Base-by-base conservation (phyloP, 768 basidiomycete genomes). In the Dendrothele bispora region DNA sequence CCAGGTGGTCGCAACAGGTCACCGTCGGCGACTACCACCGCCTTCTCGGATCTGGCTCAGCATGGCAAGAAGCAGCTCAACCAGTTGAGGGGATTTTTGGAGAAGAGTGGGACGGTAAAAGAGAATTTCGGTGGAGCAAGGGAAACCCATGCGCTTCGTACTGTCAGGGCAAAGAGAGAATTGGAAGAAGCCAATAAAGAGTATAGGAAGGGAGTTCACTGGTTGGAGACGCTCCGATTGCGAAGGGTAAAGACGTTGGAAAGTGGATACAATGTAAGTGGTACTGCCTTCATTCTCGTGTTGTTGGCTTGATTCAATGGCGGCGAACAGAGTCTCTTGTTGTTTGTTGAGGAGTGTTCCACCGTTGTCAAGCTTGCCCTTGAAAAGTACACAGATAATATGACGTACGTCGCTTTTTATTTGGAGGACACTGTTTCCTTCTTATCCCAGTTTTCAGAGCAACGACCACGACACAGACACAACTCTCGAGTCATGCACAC, bases 111-210 rank as follows among this genome's bases (percentile, higher is more conserved):
- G 29, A 72, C 75, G 55, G 75, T 76, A 17, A 86, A 84, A 55
- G 86, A 88, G 50, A 67, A 72, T 10, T 60, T 79, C 40, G 79
- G 80, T 25, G 75, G 77, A 11, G 75, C 83, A 27, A 61, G 71
- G 36, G 80, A 85, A 58, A 86, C 75, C 49, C 74, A 73, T 44
- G 85, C 91, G 1, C 69, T 94, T 50, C 80, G 85, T 43, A 78
- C 83, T 21, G 88, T 91, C 15, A 83, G 87, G 32, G 83, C 88
- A 20, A 95, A 93, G 67, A 75, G 94, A 40, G 93, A 97, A 55
- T 85, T 88, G 4, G 93, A 95, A 28, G 93, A 95, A 63, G 92
- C 93, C 90, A 93, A 97, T 63, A 90, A 86, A 62, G 92, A 95
- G 50, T 97, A 97, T 59, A 75, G 93, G 22, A 88, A 86, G 55